Base-by-base conservation (phyloP, 192 early-diverging fungal genomes). In the Phycomyces nitens region DNA sequence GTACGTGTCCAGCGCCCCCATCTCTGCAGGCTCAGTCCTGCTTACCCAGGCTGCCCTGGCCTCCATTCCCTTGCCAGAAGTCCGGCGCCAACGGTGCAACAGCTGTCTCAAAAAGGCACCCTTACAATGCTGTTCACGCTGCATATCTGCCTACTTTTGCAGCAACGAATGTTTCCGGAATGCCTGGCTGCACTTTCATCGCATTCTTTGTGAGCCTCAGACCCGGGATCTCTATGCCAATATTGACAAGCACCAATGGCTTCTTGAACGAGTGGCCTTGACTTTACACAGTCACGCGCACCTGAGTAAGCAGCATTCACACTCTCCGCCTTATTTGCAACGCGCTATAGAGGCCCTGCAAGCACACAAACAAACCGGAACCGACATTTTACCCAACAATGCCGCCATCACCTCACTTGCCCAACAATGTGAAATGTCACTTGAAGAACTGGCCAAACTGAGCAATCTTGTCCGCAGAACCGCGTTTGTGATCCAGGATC, bases 261-360 rank as follows among this genome's bases (percentile, higher is more conserved):
- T 68, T 11, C 22, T 68, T 16, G 66, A 68, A 29, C 23, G 66
- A 43, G 58, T 53, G 5, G 59, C 59, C 16, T 42, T 68, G 15
- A 68, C 66, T n/a, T 49, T 68, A 16, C 59, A 68, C 53, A 68
- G 66, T 56, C 66, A 68, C 66, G 60, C 26, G 20, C 66, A 53
- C 56, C 66, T 68, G 66, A 68, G 61, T 68, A 68, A 68, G 66
- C 66, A 68, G 18, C 29, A 68, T 62, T 68, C 66, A 11, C 65
- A 67, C 59, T 67, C 65, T 60, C 39, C 53, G 22, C 62, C 62
- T 15, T 57, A 67, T 29, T 49, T 67, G 26, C 55, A 58, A 24
- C 49, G 42, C 27, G 66, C 66, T 18, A 68, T 68, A 15, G 41
- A 68, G 49, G 66, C 66, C 22, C 59, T 68, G 3, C 16, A 67